Evolutionary conservation across 768 basidiomycete species (phyloP).

Genomic region (Panus rudis): DNA sequence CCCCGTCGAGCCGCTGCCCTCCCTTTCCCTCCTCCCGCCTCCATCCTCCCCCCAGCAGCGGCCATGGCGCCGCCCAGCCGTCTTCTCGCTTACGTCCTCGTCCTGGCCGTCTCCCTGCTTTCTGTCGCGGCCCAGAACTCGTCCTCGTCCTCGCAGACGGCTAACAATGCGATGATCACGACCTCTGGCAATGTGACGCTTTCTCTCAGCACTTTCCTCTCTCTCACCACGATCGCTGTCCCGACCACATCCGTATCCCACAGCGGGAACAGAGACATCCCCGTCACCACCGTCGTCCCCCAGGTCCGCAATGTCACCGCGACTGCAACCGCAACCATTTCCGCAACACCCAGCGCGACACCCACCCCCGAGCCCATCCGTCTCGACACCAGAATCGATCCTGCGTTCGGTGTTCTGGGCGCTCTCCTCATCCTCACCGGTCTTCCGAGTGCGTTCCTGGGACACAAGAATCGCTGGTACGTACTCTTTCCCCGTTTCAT

Average conservation of each 20-base stretch:
- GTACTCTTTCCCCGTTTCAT: constrained; percentile 18
- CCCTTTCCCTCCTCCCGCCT: constrained; percentile 11
- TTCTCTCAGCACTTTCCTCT: constrained; percentile 39
- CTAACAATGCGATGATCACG: constrained; percentile 2
- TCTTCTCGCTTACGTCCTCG: constrained; percentile 17
- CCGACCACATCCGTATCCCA: constrained; percentile 42
- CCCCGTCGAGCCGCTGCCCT: constrained; percentile 22
- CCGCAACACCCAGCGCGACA: constrained; percentile 41
- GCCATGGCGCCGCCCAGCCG: constrained; percentile 13
- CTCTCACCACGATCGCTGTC: constrained; percentile 46
- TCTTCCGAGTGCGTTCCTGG: constrained; percentile 83
- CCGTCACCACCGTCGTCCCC: constrained; percentile 51
- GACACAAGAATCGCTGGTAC: constrained; percentile 93
- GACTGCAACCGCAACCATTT: constrained; percentile 40
- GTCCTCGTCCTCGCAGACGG: constrained; percentile 13
- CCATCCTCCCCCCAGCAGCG: constrained; percentile 21
- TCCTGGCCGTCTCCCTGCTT: constrained; percentile 27
- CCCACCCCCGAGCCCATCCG: constrained; percentile 28
- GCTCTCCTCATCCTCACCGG: constrained; percentile 85
- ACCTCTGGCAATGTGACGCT: too few species aligned
- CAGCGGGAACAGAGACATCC: constrained; percentile 22
- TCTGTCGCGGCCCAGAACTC: constrained; percentile 30
- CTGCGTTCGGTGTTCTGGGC: constrained; percentile 86
- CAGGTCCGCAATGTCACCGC: constrained; percentile 56
- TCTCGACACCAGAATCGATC: constrained; percentile 66